Evolutionary conservation across 2,329 filamentous ascomycete genomes (phyloP).

Genomic region (Cordyceps pruinosa): DNA sequence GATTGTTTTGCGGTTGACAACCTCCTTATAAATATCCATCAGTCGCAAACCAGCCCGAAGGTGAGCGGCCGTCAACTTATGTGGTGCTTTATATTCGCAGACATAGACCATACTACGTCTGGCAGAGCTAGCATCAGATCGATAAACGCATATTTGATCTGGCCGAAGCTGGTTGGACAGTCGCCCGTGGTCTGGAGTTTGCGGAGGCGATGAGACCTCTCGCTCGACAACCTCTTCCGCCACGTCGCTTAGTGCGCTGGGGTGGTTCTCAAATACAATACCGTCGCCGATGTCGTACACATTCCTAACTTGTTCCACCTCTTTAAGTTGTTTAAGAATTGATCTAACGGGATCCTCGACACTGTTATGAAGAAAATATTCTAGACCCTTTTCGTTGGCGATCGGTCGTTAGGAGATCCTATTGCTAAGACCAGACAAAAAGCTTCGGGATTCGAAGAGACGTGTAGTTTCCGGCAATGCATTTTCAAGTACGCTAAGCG

Average conservation of each 20-base stretch:
- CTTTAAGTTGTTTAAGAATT: slow-evolving; percentile 24
- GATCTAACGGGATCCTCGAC: slow-evolving; percentile 24
- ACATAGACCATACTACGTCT: slow-evolving; percentile 23
- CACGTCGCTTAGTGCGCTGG: slow-evolving; percentile 21
- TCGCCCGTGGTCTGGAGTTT: slow-evolving; percentile 16
- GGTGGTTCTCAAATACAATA: slow-evolving; percentile 28
- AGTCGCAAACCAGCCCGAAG: slow-evolving; percentile 34
- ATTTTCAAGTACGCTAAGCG: too few relatives aligned
- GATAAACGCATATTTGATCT: slow-evolving; percentile 28
- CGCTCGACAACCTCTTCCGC: slow-evolving; percentile 23
- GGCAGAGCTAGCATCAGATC: slow-evolving; percentile 11
- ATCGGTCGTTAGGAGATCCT: slow-evolving; percentile 16
- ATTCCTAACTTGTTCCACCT: slow-evolving; percentile 15
- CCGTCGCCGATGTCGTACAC: slow-evolving; percentile 23
- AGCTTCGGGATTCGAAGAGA: too few relatives aligned
- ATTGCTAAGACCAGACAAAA: slow-evolving; percentile 19
- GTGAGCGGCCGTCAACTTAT: slow-evolving; percentile 37
- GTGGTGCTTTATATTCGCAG: slow-evolving; percentile 40
- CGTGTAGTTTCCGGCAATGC: too few relatives aligned
- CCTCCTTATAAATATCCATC: slow-evolving; percentile 34
- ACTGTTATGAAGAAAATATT: slow-evolving; percentile 23
- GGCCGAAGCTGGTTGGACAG: slow-evolving; percentile 22
- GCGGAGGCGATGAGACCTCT: slow-evolving; percentile 11
- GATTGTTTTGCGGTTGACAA: slow-evolving; percentile 23
- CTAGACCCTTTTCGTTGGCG: slow-evolving; percentile 24